These are phyloP conservation scores for Erythrophleum ivorense DNA, from an alignment of 331 rosid genomes.

Conservation along the genomic window DNA sequence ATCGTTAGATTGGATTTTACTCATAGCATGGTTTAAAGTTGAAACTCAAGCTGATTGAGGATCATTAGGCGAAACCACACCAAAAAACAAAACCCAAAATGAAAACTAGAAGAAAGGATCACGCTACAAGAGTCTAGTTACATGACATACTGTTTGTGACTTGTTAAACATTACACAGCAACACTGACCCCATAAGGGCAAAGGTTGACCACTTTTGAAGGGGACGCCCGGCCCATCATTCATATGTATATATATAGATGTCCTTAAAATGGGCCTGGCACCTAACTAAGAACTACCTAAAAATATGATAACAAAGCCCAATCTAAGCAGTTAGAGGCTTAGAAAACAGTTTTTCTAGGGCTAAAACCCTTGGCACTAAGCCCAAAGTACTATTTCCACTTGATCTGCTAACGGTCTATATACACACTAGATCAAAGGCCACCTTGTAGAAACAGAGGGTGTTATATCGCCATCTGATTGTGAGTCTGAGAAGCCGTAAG, in stretches of 20 bases:
- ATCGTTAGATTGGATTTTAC: neutral
- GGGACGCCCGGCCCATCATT: slow-evolving; percentile 1
- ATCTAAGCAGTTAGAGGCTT: neutral
- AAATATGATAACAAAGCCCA: neutral
- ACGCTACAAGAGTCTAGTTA: neutral
- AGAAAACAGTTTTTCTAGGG: neutral
- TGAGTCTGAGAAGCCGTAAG: slow-evolving; percentile 38
- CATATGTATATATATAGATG: neutral
- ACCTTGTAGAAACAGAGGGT: slow-evolving; percentile 38
- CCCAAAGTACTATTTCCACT: neutral
- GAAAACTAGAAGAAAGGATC: slow-evolving; percentile 2
- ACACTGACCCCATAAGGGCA: neutral
- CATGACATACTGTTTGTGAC: neutral
- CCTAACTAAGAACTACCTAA: slow-evolving; percentile 1
- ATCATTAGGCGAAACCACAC: neutral
- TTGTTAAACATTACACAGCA: slow-evolving; percentile 8
- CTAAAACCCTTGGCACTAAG: neutral
- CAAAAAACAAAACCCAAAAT: neutral
- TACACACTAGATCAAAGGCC: slow-evolving; percentile 1
- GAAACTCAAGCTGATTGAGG: neutral
- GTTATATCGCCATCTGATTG: slow-evolving; percentile 45
- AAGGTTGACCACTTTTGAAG: slow-evolving; percentile 9
- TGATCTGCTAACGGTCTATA: neutral
- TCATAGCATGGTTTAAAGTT: neutral
- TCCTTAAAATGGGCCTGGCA: neutral